Base-by-base conservation (phyloP, 305 asterid genomes). In the Caryopteris hybrid region DNA sequence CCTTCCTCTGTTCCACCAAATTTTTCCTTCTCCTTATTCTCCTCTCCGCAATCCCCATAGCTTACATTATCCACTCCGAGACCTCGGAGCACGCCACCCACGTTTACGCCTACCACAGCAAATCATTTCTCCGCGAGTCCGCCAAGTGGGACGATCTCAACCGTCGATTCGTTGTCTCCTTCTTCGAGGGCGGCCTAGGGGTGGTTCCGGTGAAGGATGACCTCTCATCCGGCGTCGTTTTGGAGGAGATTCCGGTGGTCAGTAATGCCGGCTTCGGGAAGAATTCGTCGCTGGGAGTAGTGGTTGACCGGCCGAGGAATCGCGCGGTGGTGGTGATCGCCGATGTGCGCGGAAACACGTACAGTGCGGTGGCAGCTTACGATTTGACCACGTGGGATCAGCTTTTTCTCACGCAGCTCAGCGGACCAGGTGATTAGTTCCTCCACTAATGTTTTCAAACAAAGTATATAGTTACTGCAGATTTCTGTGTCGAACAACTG, bases 161-260 rank as follows among this genome's bases (percentile, higher is more conserved):
- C 89, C 47, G 70, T 27, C 95, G 98, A 0, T 94, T 94, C 87
- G 46, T 94, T 56, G 96, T 94, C 61, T 85, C 96, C 48, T 87
- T 85, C 81, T 75, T 87, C 61, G 92, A 72, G 39, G 99, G 98
- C 57, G 99, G 99, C 11, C 22, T 94, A 3, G 99, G 99, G 6
- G 82, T 79, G 64, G 64, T 94, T 7, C 86, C 86, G 39, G 78
- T 87, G 18, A 34, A 66, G 45, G 78, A 61, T 0, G 79, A 61
- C n/a, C n/a, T n/a, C 66, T 43, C 66, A 31, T 5, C 14, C 42
- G 81, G 65, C 31, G 60, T 3, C 13, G 67, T 72, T 17, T 33
- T 85, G 73, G 86, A 82, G 83, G 99, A 94, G 80, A 58, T 78
- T 39, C 58, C 58, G 51, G 90, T 94, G 14, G 93, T 87, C 39